Percentiles rank a stretch among this genome's conserved stretches.
phyloP scores from a whole-genome alignment of 2,329 filamentous ascomycete species.

The Talaromyces islandicus region DNA sequence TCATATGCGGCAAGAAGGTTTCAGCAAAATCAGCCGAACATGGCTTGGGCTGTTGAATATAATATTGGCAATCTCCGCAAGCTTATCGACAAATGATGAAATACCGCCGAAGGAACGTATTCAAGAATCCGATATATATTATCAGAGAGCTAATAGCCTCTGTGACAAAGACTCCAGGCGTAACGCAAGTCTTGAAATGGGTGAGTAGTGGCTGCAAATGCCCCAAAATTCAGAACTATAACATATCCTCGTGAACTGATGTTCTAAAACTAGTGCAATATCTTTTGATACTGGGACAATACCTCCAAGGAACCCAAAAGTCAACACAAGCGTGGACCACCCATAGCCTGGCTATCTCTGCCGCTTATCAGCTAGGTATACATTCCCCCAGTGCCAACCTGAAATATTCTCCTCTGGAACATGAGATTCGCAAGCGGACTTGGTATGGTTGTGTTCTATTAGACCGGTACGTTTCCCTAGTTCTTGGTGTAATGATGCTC shows the following conservation, averaged over 20 bases:
- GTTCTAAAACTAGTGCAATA: constrained; percentile 36
- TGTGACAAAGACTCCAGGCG: constrained; percentile 38
- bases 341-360: constrained; percentile 48
- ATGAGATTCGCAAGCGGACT: constrained; percentile 43
- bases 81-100: constrained; percentile 24
- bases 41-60: constrained; percentile 50
- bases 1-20: constrained; percentile 21
- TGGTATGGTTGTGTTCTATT: constrained; percentile 48
- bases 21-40: constrained; percentile 36
- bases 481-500: not conserved
- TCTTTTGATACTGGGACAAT: constrained; percentile 45
- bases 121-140: constrained; percentile 41
- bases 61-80: constrained; percentile 44
- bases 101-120: constrained; percentile 30
- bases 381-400: constrained; percentile 38
- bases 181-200: constrained; percentile 41
- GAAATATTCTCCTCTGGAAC: constrained; percentile 35
- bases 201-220: constrained; percentile 16
- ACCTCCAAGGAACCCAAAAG: constrained; percentile 50
- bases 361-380: constrained; percentile 47
- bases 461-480: constrained; percentile 30
- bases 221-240: not conserved
- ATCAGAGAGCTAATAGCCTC: constrained; percentile 38
- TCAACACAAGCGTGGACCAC: constrained; percentile 51
- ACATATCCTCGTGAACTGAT: not conserved